Evolutionary conservation across 106 monocot species (phyloP).

Genomic region (Chionographis japonica): DNA sequence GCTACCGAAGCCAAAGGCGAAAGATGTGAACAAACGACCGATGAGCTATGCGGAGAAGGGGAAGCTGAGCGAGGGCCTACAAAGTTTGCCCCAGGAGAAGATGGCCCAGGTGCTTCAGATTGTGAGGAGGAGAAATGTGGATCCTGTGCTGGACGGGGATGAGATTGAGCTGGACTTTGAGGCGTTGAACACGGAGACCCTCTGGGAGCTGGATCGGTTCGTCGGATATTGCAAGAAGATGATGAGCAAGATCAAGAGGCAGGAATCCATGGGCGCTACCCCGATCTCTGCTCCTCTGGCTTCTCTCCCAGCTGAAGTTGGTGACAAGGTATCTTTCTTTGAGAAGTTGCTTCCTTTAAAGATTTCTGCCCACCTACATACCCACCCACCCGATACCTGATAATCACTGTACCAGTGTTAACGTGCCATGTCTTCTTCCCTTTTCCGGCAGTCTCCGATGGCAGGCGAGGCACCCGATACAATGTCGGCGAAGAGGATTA

Average conservation of each 20-base stretch:
- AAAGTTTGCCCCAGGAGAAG: conserved; percentile 38
- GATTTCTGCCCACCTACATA: too few species aligned
- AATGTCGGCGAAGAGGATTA: conserved; percentile 20
- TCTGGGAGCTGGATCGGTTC: conserved; percentile 87
- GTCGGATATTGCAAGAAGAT: conserved; percentile 66
- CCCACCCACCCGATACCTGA: not conserved
- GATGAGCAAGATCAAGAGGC: conserved; percentile 54
- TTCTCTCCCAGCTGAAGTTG: conserved; percentile 5
- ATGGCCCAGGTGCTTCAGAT: conserved; percentile 41
- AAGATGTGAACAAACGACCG: conserved; percentile 29
- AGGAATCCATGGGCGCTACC: conserved; percentile 22
- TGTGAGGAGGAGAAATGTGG: conserved; percentile 26
- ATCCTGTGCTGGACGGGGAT: conserved; percentile 13
- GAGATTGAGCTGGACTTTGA: conserved; percentile 83
- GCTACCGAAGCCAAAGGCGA: conserved; percentile 42
- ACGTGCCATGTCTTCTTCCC: not conserved
- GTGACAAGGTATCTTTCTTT: conserved; percentile 4
- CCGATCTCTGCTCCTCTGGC: not conserved
- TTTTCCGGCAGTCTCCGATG: conserved; percentile 8
- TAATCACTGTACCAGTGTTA: not conserved
- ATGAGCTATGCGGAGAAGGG: conserved; percentile 44
- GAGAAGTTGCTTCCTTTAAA: too few species aligned
- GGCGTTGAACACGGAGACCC: conserved; percentile 69
- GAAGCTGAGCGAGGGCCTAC: conserved; percentile 34
- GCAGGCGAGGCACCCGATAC: conserved; percentile 4